phyloP scores from a whole-genome alignment of 768 basidiomycete genomes.

The Lentinula detonsa region DNA sequence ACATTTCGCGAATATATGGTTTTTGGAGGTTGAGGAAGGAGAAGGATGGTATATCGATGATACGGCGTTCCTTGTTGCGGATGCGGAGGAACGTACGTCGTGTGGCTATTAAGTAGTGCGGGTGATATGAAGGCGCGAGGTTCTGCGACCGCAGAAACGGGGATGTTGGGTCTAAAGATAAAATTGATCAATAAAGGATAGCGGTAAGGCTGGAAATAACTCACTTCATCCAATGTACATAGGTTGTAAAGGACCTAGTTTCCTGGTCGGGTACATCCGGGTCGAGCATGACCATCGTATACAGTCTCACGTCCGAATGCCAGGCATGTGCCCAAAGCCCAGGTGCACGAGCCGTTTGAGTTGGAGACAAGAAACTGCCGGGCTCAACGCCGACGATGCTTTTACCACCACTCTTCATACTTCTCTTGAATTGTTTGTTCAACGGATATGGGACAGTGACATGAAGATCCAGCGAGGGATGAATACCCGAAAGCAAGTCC shows the following conservation, averaged over 20 bases:
- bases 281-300: conserved; percentile 88
- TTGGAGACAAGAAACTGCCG: conserved; percentile 46
- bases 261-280: conserved; percentile 85
- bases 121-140: conserved; percentile 5
- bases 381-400: conserved; percentile 54
- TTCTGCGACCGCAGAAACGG: conserved; percentile 52
- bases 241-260: conserved; percentile 59
- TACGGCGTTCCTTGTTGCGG: conserved; percentile 85
- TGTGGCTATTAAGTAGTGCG: conserved; percentile 41
- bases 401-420: conserved; percentile 13
- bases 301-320: conserved; percentile 73
- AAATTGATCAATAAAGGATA: conserved; percentile 4
- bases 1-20: conserved; percentile 5
- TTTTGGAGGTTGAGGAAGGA: conserved; percentile 58
- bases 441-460: conserved; percentile 38
- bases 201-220: conserved; percentile 16
- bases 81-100: conserved; percentile 83
- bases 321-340: conserved; percentile 60
- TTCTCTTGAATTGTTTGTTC: conserved; percentile 19
- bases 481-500: conserved; percentile 69
- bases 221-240: conserved; percentile 84
- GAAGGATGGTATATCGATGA: conserved; percentile 80
- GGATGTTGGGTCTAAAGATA: conserved; percentile 66
- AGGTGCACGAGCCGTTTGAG: neutral
- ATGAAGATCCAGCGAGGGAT: conserved; percentile 70